Percentiles rank a stretch among this genome's conserved stretches.
Evolutionary conservation across 1,284 basidiomycete genomes (phyloP).

Genomic region (Ceratobasidium sp.): DNA sequence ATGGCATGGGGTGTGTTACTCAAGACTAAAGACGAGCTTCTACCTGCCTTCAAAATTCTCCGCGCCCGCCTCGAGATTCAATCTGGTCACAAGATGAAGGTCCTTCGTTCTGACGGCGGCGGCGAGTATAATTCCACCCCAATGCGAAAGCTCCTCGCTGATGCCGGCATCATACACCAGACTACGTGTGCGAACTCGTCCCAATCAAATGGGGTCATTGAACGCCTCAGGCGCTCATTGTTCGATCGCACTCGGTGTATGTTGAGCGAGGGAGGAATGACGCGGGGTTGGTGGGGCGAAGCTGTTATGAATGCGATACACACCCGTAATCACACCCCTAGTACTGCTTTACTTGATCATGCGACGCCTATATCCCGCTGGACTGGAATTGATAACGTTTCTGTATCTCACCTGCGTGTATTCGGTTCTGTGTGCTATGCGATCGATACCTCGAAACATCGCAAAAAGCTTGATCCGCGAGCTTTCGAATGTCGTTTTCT

Average conservation of each 20-base stretch:
- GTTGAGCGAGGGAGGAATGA: constrained; percentile 14
- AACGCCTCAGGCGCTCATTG: constrained; percentile 26
- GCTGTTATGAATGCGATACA: constrained; percentile 4
- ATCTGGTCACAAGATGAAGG: constrained; percentile 36
- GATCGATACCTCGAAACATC: constrained; percentile 2
- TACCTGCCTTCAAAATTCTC: constrained; percentile 41
- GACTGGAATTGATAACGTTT: constrained; percentile 1
- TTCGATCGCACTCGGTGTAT: constrained; percentile 13
- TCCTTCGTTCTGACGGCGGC: constrained; percentile 45
- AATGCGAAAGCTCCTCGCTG: background rate
- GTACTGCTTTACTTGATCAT: constrained; percentile 1
- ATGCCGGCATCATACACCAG: constrained; percentile 32
- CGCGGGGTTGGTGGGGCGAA: constrained; percentile 33
- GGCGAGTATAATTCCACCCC: constrained; percentile 43
- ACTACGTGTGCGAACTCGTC: constrained; percentile 11
- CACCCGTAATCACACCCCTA: constrained; percentile 23
- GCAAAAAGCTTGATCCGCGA: background rate
- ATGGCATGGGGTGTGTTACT: constrained; percentile 36
- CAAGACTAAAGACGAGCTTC: constrained; percentile 35
- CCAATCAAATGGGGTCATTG: constrained; percentile 37
- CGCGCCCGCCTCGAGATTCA: constrained; percentile 36
- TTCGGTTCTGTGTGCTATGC: constrained; percentile 30
- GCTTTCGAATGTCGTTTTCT: constrained; percentile 18
- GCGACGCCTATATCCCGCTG: background rate
- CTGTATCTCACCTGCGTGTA: constrained; percentile 24